Conservation (phyloP, 1,284 basidiomycete genomes). For the Fomitopsis pinicola region DNA sequence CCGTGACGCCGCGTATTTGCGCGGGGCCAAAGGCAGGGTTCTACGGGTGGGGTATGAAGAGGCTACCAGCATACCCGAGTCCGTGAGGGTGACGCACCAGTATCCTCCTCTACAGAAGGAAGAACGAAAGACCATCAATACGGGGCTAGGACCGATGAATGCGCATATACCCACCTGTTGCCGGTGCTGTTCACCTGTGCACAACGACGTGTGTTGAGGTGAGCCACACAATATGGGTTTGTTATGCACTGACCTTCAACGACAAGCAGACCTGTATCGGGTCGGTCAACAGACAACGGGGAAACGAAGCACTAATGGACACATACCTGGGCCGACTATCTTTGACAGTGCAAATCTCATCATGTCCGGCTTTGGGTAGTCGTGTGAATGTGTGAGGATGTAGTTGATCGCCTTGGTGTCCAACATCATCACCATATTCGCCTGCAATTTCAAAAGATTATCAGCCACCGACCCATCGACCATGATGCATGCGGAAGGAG, state of each 20-base stretch:
- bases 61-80: no score
- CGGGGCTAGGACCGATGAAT: not conserved
- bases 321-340: slow-evolving; percentile 28
- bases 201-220: no score
- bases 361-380: slow-evolving; percentile 30
- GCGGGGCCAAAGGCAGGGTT: slow-evolving; percentile 59
- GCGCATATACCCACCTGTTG: slow-evolving; percentile 1
- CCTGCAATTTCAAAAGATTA: slow-evolving; percentile 23
- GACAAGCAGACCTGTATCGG: slow-evolving; percentile 2
- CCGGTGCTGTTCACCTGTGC: slow-evolving; percentile 1
- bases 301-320: not conserved
- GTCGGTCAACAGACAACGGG: not conserved
- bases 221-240: not conserved
- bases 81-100: slow-evolving; percentile 23
- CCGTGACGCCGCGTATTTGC: slow-evolving; percentile 50
- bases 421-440: slow-evolving; percentile 35
- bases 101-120: slow-evolving; percentile 21
- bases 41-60: slow-evolving; percentile 16
- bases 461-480: not conserved
- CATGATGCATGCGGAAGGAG: not conserved
- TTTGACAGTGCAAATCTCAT: slow-evolving; percentile 16
- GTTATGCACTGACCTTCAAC: slow-evolving; percentile 1
- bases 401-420: slow-evolving; percentile 35
- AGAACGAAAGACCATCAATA: not conserved
- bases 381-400: slow-evolving; percentile 29